phyloP scores from a whole-genome alignment of 495 filamentous ascomycete species.

The Penicillium daleae region DNA sequence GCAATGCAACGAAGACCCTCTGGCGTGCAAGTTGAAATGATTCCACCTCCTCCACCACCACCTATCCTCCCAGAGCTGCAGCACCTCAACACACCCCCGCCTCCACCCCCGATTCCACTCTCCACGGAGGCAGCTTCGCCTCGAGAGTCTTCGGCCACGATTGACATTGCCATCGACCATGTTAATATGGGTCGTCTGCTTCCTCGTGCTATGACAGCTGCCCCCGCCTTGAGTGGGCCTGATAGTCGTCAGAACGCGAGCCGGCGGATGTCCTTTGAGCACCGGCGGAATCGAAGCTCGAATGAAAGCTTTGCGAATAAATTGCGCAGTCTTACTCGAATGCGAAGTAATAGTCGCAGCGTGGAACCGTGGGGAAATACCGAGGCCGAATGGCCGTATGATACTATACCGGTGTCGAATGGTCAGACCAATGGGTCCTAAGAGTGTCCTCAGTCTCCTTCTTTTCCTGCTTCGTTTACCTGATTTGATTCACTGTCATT shows the following conservation, averaged over 20 bases:
- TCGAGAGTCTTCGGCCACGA: conserved; percentile 58
- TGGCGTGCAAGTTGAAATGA: conserved; percentile 53
- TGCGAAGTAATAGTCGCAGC: conserved; percentile 69
- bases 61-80: conserved; percentile 82
- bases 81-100: conserved; percentile 74
- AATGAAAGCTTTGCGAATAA: conserved; percentile 68
- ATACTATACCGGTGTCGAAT: conserved; percentile 23
- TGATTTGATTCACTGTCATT: not conserved
- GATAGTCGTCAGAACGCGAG: conserved; percentile 19
- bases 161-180: conserved; percentile 75
- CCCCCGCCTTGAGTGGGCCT: conserved; percentile 36
- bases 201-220: conserved; percentile 48
- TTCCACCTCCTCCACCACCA: conserved; percentile 65
- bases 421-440: conserved; percentile 15
- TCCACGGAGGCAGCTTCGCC: conserved; percentile 37
- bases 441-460: not conserved
- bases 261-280: conserved; percentile 55
- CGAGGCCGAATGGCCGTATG: conserved; percentile 38
- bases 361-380: conserved; percentile 35
- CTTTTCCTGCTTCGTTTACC: not conserved
- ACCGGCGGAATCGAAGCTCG: conserved; percentile 68
- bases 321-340: conserved; percentile 67
- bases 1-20: conserved; percentile 43
- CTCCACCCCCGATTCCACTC: conserved; percentile 52
- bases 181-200: conserved; percentile 40